Conservation (phyloP, 2,329 filamentous ascomycete genomes). For the Penicillium sp. region DNA sequence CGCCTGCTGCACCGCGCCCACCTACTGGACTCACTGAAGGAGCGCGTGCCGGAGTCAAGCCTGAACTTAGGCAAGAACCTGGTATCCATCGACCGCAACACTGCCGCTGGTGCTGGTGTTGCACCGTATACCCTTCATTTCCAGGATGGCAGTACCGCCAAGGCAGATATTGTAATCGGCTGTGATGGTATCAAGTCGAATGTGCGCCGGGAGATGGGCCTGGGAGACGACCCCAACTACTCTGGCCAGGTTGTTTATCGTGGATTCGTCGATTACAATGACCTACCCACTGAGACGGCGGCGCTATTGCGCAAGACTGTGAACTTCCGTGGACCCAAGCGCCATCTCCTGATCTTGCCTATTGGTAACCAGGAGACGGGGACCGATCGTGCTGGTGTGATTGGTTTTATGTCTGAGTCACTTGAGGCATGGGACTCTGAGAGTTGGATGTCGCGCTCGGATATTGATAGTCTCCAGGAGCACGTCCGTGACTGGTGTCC, state of each 20-base stretch:
- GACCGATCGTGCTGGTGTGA: constrained; percentile 35
- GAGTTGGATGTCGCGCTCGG: constrained; percentile 36
- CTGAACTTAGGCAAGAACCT: constrained; percentile 32
- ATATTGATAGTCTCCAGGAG: constrained; percentile 35
- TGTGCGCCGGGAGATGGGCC: constrained; percentile 38
- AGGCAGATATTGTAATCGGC: constrained; percentile 48
- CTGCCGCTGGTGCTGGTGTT: constrained; percentile 10
- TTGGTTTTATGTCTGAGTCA: constrained; percentile 41
- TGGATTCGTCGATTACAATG: constrained; percentile 38
- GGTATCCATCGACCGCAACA: constrained; percentile 21
- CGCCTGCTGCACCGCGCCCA: constrained; percentile 36
- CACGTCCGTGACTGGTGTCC: constrained; percentile 38
- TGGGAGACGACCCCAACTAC: constrained; percentile 34
- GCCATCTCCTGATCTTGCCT: constrained; percentile 39
- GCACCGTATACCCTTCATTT: constrained; percentile 43
- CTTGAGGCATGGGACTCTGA: constrained; percentile 39
- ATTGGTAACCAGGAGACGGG: constrained; percentile 38
- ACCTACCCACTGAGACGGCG: constrained; percentile 32
- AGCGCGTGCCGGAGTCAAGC: constrained; percentile 29
- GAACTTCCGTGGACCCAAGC: constrained; percentile 35
- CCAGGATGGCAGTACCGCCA: constrained; percentile 43
- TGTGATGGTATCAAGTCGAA: constrained; percentile 53
- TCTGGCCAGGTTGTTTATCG: constrained; percentile 41
- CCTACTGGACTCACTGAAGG: constrained; percentile 38
- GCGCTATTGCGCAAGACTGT: constrained; percentile 35